Evolutionary conservation across 352 stramenopile species (phyloP).

Genomic region (Phytophthora cactorum): DNA sequence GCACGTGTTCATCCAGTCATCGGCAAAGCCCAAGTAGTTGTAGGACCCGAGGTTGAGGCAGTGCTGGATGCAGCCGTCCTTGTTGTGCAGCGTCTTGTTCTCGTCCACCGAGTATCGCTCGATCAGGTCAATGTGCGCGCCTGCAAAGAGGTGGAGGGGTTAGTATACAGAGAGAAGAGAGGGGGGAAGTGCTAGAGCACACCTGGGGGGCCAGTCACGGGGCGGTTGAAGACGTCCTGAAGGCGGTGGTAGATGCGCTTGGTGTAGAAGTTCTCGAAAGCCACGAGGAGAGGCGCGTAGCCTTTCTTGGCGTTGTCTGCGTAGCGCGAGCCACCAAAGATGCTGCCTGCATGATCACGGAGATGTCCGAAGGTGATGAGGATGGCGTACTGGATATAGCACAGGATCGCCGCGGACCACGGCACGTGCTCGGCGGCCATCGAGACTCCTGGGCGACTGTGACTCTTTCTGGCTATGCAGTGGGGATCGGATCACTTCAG

Average conservation of each 20-base stretch:
- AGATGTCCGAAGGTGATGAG: constrained; percentile 84
- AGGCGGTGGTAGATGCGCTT: constrained; percentile 98
- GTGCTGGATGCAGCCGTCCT: constrained; percentile 65
- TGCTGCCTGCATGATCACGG: constrained; percentile 67
- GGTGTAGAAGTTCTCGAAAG: constrained; percentile 99
- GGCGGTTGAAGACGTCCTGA: constrained; percentile 90
- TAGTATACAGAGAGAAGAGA: background rate
- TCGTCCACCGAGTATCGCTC: constrained; percentile 90
- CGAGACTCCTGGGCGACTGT: background rate
- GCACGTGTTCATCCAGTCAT: constrained; percentile 99
- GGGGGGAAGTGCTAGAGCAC: background rate
- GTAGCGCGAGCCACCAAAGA: constrained; percentile 82
- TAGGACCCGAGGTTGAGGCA: constrained; percentile 99
- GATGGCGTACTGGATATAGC: constrained; percentile 86
- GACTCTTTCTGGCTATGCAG: constrained; percentile 25
- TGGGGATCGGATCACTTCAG: background rate
- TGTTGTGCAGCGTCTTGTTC: constrained; percentile 85
- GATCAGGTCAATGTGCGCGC: constrained; percentile 94
- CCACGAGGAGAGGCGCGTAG: constrained; percentile 95
- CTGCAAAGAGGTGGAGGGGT: constrained; percentile 10
- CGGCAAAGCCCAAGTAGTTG: constrained; percentile 99
- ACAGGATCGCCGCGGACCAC: constrained; percentile 71
- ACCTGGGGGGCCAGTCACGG: constrained; percentile 70
- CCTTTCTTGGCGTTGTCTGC: constrained; percentile 58
- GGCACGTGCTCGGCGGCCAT: constrained; percentile 74